phyloP scores from a whole-genome alignment of 2,329 filamentous ascomycete species.

The Penicillium sp. region DNA sequence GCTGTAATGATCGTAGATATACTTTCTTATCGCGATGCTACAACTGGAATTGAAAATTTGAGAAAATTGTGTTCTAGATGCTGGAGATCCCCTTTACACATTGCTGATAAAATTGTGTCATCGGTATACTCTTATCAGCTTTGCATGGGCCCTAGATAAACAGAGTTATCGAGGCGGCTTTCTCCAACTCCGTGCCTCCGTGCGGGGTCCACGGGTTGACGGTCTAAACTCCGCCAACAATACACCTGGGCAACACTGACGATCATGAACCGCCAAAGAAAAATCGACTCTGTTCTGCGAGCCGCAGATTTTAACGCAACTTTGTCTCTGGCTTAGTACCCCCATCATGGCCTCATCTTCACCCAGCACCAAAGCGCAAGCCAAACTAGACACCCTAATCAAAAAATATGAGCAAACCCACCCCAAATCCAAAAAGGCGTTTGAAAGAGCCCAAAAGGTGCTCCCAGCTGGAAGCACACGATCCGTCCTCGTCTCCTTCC shows the following conservation, averaged over 20 bases:
- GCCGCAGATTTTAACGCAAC: too few relatives aligned
- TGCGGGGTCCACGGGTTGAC: too few relatives aligned
- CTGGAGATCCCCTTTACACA: too few relatives aligned
- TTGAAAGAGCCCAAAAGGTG: conserved; percentile 2
- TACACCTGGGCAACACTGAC: not conserved
- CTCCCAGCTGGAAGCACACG: conserved; percentile 25
- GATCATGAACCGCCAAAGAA: not conserved
- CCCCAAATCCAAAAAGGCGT: not conserved
- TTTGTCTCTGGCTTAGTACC: not conserved
- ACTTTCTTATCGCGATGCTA: too few relatives aligned
- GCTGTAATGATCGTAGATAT: too few relatives aligned
- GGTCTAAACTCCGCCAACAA: not conserved
- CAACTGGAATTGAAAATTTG: too few relatives aligned
- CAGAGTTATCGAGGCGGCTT: not conserved
- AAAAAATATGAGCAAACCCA: conserved; percentile 1
- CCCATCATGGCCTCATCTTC: not conserved
- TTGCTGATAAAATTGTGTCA: too few relatives aligned
- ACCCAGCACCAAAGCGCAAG: not conserved
- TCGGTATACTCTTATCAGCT: too few relatives aligned
- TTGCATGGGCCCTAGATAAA: too few relatives aligned
- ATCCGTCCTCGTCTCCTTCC: conserved; percentile 26
- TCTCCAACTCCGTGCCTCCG: not conserved
- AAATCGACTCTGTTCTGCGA: not conserved
- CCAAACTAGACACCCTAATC: conserved; percentile 1
- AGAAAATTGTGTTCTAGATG: too few relatives aligned